Evolutionary conservation across 2,329 filamentous ascomycete genomes (phyloP), one percentile per base, ranked within the genome.

Genomic region (Ophiostoma ulmi): DNA sequence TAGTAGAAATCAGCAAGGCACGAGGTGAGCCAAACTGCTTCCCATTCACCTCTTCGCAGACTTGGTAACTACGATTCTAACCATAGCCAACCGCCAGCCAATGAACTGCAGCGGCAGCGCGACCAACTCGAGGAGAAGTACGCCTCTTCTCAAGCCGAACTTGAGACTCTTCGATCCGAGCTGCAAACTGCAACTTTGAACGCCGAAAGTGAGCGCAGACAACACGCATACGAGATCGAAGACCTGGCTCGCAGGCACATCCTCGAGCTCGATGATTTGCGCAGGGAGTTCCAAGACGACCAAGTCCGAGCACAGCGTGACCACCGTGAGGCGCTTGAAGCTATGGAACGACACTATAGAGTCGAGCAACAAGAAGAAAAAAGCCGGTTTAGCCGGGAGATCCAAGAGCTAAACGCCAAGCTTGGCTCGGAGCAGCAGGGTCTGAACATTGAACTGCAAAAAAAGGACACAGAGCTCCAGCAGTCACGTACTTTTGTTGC

Each of bases 1-100:
- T 89, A 0, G 84, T 96, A 65, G 87, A 90, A 20, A 75, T 91
- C 11, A 90, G 91, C 74, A 96, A 94, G 77, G 85, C 84, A 69
- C 87, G 89, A 85, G 88, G 92, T 95, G 83, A 65, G 78, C 14
- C 7, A 11, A 1, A 65, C 35, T 39, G 35, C 35, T 65, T 65
- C 13, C 7, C 13, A 14, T 17, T 38, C n/a, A 17, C 20, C 22
- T n/a, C 11, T 61, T 61, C 14, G 8, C 55, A 26, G 17, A 3
- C 17, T 7, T n/a, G 20, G 31, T 35, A 14, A 38, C 3, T 17
- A n/a, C 35, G 61, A 26, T 13, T 22, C 20, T 65, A 22, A 65
- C 36, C 63, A 22, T 10, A 39, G 20, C 20, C 67, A 10, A 1
- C 0, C 5, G 39, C 3, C 6, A 88, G 86, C 83, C 65, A 77